Percentiles rank a stretch among this genome's conserved stretches.
phyloP scores from a whole-genome alignment of 2,329 filamentous ascomycete genomes.

The Fusarium austroafricanum region DNA sequence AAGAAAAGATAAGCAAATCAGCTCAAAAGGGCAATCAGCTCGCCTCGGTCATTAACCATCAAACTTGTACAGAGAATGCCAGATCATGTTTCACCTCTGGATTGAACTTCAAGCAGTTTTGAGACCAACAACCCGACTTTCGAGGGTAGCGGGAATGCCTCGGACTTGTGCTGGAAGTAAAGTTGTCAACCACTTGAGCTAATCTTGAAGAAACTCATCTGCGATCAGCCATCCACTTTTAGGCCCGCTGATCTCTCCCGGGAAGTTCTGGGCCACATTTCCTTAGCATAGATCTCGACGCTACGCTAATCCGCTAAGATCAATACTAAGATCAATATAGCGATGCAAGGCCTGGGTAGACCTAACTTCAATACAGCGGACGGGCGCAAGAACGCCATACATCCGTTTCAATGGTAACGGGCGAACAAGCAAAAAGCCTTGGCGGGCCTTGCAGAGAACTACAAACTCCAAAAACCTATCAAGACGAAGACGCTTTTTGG shows the following conservation, averaged over 20 bases:
- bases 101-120: not conserved
- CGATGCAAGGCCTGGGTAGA: not conserved
- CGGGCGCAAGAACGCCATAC: constrained; percentile 1
- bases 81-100: not conserved
- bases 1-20: not conserved
- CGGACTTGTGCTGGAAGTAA: not conserved
- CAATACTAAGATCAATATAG: not conserved
- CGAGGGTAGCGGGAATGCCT: constrained; percentile 39
- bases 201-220: constrained; percentile 24
- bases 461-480: not conserved
- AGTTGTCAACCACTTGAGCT: constrained; percentile 30
- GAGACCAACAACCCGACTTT: not conserved
- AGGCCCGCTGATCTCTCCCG: constrained; percentile 26
- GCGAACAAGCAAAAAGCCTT: not conserved
- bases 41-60: not conserved
- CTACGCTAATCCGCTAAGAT: not conserved
- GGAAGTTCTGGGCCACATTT: constrained; percentile 30
- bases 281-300: constrained; percentile 6
- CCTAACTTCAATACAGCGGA: not conserved
- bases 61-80: not conserved
- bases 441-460: not conserved
- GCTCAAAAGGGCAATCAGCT: not conserved
- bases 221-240: constrained; percentile 20
- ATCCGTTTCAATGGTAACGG: not conserved
- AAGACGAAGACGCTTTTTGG: not conserved